Evolutionary conservation across 1,139 yeast species (phyloP).

Genomic region (Candida sanyaensis): DNA sequence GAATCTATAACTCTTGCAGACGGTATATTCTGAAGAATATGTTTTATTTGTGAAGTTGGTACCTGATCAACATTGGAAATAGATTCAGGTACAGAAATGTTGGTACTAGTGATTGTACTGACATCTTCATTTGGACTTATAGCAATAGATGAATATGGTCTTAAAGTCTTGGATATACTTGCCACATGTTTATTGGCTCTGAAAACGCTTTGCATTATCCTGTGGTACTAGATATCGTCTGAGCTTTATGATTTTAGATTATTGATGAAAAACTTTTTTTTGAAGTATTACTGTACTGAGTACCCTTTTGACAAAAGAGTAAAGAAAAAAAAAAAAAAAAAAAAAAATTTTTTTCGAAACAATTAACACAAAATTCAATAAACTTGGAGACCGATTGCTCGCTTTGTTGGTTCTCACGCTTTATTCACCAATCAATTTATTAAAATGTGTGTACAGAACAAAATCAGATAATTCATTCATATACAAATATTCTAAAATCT

Average conservation of each 20-base stretch:
- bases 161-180: background rate
- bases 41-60: slow-evolving; percentile 2
- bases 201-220: slow-evolving; percentile 2
- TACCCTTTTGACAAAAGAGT: no score
- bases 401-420: background rate
- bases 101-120: background rate
- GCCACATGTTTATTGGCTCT: slow-evolving; percentile 4
- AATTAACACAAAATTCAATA: no score
- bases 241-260: background rate
- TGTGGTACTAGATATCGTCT: background rate
- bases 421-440: background rate
- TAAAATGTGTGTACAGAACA: background rate
- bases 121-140: slow-evolving; percentile 7
- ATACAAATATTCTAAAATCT: background rate
- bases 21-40: slow-evolving; percentile 9
- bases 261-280: no score
- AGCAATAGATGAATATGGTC: slow-evolving; percentile 8
- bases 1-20: slow-evolving; percentile 11
- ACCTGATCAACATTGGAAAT: background rate
- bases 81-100: background rate
- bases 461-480: no score
- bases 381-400: no score
- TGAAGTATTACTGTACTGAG: no score
- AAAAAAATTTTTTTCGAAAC: background rate
- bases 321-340: background rate